Conservation (phyloP, 2,329 filamentous ascomycete genomes). For the Exserohilum rostratum region DNA sequence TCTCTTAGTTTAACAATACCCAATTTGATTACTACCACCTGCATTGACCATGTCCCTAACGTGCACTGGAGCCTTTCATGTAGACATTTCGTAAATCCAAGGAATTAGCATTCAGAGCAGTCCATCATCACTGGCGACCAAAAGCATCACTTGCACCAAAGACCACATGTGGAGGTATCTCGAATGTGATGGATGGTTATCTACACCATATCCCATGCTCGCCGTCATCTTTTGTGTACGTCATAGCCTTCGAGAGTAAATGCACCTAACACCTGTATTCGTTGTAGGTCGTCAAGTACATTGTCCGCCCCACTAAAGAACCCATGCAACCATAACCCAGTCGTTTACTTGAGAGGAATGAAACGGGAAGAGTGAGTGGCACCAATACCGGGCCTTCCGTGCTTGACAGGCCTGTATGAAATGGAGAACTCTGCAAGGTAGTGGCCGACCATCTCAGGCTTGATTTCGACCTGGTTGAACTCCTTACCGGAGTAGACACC, state of each 20-base stretch:
- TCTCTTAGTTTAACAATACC: slow-evolving; percentile 23
- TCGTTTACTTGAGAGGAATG: slow-evolving; percentile 96
- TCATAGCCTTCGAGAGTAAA: slow-evolving; percentile 42
- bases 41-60: neutral
- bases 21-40: slow-evolving; percentile 6
- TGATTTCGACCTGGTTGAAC: slow-evolving; percentile 99
- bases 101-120: neutral
- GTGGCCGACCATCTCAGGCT: slow-evolving; percentile 99
- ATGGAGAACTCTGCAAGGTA: slow-evolving; percentile 99
- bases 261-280: slow-evolving; percentile 49
- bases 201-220: slow-evolving; percentile 40
- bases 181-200: slow-evolving; percentile 39
- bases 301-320: slow-evolving; percentile 45
- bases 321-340: slow-evolving; percentile 50
- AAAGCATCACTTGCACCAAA: neutral
- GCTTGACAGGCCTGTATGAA: slow-evolving; percentile 99
- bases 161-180: slow-evolving; percentile 33
- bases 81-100: neutral
- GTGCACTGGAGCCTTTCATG: neutral
- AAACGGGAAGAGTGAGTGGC: slow-evolving; percentile 99
- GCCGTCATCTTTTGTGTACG: slow-evolving; percentile 37
- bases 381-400: slow-evolving; percentile 99
- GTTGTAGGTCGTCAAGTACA: slow-evolving; percentile 51
- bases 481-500: slow-evolving; percentile 99
- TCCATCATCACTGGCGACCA: neutral